Evolutionary conservation across 108 stramenopile species (phyloP).

Genomic region (Fragilaria radians): DNA sequence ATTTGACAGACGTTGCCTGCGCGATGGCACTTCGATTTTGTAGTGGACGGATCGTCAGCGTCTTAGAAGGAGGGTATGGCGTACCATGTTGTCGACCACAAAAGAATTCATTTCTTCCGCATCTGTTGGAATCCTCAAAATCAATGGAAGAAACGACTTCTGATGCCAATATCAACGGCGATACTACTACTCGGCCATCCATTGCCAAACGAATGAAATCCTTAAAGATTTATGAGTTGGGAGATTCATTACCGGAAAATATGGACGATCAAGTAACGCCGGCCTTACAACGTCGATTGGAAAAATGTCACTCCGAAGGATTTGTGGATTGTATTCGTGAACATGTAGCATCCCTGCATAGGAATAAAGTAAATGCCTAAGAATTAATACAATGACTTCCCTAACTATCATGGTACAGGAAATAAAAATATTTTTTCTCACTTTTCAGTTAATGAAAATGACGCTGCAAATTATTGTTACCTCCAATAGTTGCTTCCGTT

Average conservation of each 20-base stretch:
- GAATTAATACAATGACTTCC: too few species aligned
- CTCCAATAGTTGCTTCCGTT: too few species aligned
- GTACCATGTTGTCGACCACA: conserved; percentile 74
- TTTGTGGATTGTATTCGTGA: conserved; percentile 72
- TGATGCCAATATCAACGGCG: neutral
- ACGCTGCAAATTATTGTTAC: too few species aligned
- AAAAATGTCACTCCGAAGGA: conserved; percentile 76
- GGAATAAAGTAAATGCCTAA: too few species aligned
- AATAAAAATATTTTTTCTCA: too few species aligned
- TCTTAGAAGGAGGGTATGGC: conserved; percentile 98
- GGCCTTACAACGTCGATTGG: conserved; percentile 47
- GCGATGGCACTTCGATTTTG: conserved; percentile 80
- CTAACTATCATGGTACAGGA: too few species aligned
- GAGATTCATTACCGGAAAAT: conserved; percentile 56
- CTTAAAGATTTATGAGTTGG: conserved; percentile 49
- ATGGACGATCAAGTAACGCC: conserved; percentile 67
- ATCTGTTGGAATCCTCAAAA: neutral
- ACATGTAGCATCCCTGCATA: conserved; percentile 52
- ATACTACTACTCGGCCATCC: neutral
- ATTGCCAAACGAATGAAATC: conserved; percentile 11
- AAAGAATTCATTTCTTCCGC: conserved; percentile 43
- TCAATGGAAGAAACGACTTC: neutral
- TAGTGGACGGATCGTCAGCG: conserved; percentile 88
- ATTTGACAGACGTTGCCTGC: conserved; percentile 77
- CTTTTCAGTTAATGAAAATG: too few species aligned